Conservation (phyloP, 2,329 filamentous ascomycete species). For the Pestalotiopsis sp. region DNA sequence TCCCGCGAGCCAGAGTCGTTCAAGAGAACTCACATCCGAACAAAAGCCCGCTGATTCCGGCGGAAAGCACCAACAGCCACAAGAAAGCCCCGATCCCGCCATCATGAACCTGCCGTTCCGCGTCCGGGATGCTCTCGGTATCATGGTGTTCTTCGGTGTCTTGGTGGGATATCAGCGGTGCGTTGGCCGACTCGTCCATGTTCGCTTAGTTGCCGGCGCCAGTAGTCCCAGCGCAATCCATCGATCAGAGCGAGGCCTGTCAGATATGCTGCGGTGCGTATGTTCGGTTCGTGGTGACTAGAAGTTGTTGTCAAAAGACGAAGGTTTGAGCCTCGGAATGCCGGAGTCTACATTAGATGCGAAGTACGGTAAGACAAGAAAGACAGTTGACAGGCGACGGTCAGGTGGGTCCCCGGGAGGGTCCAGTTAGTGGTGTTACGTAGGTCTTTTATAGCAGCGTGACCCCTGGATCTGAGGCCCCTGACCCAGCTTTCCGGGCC, state of each 20-base stretch:
- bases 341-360: background rate
- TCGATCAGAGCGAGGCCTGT: background rate
- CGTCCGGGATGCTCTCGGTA: conserved; percentile 8
- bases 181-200: conserved; percentile 23
- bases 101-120: background rate
- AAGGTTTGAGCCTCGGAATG: background rate
- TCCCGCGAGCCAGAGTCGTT: background rate
- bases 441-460: background rate
- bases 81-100: conserved; percentile 50
- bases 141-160: conserved; percentile 17
- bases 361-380: background rate
- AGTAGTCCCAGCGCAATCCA: background rate
- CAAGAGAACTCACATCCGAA: conserved; percentile 62
- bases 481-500: background rate
- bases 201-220: background rate
- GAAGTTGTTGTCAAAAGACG: background rate
- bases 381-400: background rate
- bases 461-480: background rate
- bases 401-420: background rate
- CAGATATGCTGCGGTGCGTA: background rate
- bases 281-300: background rate
- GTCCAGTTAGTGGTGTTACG: background rate
- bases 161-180: conserved; percentile 25
- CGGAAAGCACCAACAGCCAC: conserved; percentile 64
- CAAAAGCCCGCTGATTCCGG: conserved; percentile 67